phyloP scores from a whole-genome alignment of 305 asterid species.

The Fraxinus floribunda region DNA sequence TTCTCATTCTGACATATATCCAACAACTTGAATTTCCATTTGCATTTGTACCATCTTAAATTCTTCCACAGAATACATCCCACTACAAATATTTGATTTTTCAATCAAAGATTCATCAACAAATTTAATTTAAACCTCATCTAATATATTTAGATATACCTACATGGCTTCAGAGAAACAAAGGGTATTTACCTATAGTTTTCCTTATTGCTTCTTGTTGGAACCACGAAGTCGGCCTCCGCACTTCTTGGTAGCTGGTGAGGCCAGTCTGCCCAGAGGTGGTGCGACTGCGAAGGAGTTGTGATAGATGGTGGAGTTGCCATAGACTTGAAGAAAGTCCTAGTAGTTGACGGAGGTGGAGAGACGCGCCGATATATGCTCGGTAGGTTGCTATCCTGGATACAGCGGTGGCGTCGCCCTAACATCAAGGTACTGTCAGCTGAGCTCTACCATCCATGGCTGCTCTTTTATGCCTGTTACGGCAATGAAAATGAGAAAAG shows the following conservation, averaged over 20 bases:
- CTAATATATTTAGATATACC: neutral
- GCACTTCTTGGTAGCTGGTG: slow-evolving; percentile 37
- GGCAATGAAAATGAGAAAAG: neutral
- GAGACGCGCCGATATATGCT: slow-evolving; percentile 35
- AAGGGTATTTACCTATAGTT: slow-evolving; percentile 34
- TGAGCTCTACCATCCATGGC: too few species aligned
- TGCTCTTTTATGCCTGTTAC: too few species aligned
- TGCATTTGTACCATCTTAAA: too few species aligned
- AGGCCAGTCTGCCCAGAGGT: slow-evolving; percentile 28
- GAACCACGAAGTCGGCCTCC: slow-evolving; percentile 63
- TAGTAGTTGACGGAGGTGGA: too few species aligned
- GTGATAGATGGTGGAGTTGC: neutral
- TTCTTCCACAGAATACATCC: neutral
- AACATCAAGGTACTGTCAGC: too few species aligned
- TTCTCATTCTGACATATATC: too few species aligned
- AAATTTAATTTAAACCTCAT: neutral
- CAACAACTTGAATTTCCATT: too few species aligned
- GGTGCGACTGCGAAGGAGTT: slow-evolving; percentile 8
- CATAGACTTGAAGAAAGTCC: slow-evolving; percentile 25
- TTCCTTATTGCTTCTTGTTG: slow-evolving; percentile 41
- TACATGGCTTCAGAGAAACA: neutral
- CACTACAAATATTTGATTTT: slow-evolving; percentile 23
- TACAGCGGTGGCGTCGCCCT: too few species aligned
- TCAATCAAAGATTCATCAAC: slow-evolving; percentile 13
- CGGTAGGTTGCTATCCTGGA: too few species aligned